These are phyloP conservation scores for Prunus padus DNA, from an alignment of 306 rosid species.

Conservation along the genomic window DNA sequence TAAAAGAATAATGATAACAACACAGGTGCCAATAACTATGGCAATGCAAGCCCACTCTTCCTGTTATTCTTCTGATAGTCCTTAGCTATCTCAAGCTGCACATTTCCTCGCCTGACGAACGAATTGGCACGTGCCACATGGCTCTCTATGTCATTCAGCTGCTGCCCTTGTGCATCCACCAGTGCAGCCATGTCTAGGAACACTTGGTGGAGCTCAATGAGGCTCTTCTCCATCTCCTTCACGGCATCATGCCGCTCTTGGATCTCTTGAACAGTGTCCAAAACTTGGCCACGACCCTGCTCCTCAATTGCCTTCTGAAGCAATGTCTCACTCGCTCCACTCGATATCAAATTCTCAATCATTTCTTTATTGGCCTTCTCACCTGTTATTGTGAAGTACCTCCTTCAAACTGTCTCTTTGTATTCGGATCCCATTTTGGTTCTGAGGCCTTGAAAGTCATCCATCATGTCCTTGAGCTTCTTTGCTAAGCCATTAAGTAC, in stretches of 20 bases:
- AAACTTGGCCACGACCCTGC: conserved; percentile 87
- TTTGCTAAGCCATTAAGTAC: conserved; percentile 75
- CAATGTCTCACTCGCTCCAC: conserved; percentile 85
- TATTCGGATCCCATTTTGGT: conserved; percentile 63
- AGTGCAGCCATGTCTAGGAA: conserved; percentile 95
- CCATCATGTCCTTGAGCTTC: conserved; percentile 73
- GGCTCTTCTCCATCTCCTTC: conserved; percentile 83
- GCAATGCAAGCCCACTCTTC: conserved; percentile 72
- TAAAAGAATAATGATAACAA: conserved; percentile 1
- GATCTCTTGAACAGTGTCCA: conserved; percentile 91
- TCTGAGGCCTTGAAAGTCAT: conserved; percentile 72
- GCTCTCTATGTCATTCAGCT: conserved; percentile 75
- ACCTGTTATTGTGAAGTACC: conserved; percentile 87
- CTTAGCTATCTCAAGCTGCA: conserved; percentile 65
- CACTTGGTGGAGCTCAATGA: conserved; percentile 79
- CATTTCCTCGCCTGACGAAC: conserved; percentile 70
- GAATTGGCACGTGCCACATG: conserved; percentile 83
- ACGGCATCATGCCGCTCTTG: conserved; percentile 90
- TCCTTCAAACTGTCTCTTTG: conserved; percentile 78
- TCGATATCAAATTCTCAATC: conserved; percentile 79
- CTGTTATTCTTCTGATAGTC: conserved; percentile 59
- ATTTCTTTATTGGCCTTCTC: conserved; percentile 74
- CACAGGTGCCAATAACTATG: conserved; percentile 32
- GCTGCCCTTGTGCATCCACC: conserved; percentile 88
- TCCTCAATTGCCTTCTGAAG: conserved; percentile 87